phyloP scores from a whole-genome alignment of 2,329 filamentous ascomycete species.

The Trichoderma sp. region DNA sequence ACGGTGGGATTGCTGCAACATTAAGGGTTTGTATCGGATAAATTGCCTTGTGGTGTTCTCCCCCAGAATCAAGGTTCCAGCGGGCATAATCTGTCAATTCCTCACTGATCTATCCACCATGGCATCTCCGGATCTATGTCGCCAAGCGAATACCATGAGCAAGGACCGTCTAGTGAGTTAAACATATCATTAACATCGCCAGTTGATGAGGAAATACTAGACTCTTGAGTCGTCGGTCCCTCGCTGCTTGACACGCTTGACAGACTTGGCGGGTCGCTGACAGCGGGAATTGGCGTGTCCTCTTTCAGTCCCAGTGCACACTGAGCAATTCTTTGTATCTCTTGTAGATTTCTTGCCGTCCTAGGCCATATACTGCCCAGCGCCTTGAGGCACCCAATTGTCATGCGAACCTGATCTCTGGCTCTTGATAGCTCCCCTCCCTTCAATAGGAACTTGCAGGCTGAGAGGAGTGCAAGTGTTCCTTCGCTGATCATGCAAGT shows the following conservation, averaged over 20 bases:
- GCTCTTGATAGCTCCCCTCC: not conserved
- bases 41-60: not conserved
- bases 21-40: not conserved
- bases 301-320: not conserved
- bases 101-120: not conserved
- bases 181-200: not conserved
- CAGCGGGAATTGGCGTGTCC: not conserved
- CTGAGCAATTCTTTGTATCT: not conserved
- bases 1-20: not conserved
- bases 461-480: not conserved
- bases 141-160: not conserved
- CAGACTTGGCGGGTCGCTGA: not conserved
- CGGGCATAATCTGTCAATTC: not conserved
- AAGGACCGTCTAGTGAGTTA: not conserved
- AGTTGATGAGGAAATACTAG: not conserved
- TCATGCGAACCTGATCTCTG: not conserved
- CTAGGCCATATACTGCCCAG: not conserved
- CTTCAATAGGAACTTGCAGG: not conserved
- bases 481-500: not conserved
- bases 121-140: not conserved
- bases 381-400: not conserved
- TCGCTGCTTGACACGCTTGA: not conserved
- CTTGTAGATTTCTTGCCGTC: not conserved
- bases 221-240: not conserved
- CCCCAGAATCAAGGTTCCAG: not conserved